Evolutionary conservation across 2,329 filamentous ascomycete species (phyloP).

Genomic region (Cyphellophora europaea): DNA sequence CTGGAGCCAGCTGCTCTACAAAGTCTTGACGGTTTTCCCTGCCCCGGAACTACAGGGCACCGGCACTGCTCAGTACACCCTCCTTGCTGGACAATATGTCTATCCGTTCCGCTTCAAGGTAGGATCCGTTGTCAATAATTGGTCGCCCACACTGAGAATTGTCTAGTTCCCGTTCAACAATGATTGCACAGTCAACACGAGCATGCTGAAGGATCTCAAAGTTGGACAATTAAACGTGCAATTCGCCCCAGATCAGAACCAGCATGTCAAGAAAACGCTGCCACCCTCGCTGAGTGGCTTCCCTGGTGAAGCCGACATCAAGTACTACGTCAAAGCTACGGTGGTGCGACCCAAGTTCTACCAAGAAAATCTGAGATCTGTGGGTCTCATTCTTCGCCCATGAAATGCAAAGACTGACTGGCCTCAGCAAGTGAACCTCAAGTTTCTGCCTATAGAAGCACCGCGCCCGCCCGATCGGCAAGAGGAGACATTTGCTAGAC

Average conservation of each 20-base stretch:
- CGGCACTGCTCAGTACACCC: conserved; percentile 28
- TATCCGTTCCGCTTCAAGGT: conserved; percentile 43
- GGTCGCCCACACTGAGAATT: conserved; percentile 2
- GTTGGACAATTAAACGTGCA: conserved; percentile 36
- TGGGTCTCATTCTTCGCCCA: conserved; percentile 19
- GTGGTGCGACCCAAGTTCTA: conserved; percentile 80
- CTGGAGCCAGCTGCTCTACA: conserved; percentile 35
- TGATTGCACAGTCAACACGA: conserved; percentile 35
- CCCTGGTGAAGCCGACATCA: conserved; percentile 77
- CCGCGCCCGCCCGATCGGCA: conserved; percentile 58
- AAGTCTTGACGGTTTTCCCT: conserved; percentile 37
- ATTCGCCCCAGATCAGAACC: conserved; percentile 32
- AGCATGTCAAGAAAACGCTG: conserved; percentile 74
- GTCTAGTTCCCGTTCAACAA: conserved; percentile 40
- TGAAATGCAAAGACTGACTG: too few relatives aligned
- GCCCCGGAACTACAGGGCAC: conserved; percentile 30
- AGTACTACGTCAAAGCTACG: conserved; percentile 93
- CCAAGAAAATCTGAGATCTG: conserved; percentile 72
- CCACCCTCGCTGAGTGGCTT: conserved; percentile 85
- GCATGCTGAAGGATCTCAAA: conserved; percentile 36
- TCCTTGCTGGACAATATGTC: conserved; percentile 35
- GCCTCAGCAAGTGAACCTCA: conserved; percentile 42
- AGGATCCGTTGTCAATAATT: conserved; percentile 1
- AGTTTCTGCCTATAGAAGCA: conserved; percentile 87
- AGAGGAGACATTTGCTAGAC: conserved; percentile 76